Percentiles rank a stretch among this genome's conserved stretches.
phyloP scores from a whole-genome alignment of 2,329 filamentous ascomycete genomes.

The Botrytis porri region DNA sequence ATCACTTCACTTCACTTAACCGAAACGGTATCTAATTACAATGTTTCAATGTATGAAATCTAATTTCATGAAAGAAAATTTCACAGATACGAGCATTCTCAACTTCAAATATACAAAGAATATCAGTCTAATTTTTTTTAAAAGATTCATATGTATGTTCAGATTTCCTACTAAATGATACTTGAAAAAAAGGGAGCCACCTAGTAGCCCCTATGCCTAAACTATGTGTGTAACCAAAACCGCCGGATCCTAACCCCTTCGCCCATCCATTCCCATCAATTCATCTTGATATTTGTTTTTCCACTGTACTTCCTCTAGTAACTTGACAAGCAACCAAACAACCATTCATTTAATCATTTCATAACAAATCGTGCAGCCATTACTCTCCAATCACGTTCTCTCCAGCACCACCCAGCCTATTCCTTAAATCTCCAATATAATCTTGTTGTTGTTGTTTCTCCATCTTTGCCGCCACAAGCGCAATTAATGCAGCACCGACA shows the following conservation, averaged over 20 bases:
- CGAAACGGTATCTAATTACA: not conserved
- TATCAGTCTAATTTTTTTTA: no score
- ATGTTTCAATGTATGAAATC: not conserved
- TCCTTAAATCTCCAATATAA: conserved; percentile 25
- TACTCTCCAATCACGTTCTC: not conserved
- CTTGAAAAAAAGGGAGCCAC: not conserved
- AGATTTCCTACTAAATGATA: not conserved
- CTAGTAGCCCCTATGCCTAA: not conserved
- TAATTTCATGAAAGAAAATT: not conserved
- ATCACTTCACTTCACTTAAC: not conserved
- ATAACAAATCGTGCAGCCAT: conserved; percentile 4
- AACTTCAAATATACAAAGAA: no score
- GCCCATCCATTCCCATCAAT: not conserved
- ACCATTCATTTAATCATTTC: conserved; percentile 7
- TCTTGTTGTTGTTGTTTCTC: conserved; percentile 27
- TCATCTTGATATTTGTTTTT: not conserved
- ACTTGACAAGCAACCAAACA: not conserved
- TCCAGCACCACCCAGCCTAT: not conserved
- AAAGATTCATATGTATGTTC: not conserved
- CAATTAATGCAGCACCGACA: conserved; percentile 93
- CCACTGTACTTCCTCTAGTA: not conserved
- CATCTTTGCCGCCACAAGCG: conserved; percentile 73
- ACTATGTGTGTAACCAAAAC: not conserved
- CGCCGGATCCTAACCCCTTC: not conserved
- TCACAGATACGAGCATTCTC: no score